Conservation (phyloP, 768 basidiomycete genomes). For the Auricularia sp. region DNA sequence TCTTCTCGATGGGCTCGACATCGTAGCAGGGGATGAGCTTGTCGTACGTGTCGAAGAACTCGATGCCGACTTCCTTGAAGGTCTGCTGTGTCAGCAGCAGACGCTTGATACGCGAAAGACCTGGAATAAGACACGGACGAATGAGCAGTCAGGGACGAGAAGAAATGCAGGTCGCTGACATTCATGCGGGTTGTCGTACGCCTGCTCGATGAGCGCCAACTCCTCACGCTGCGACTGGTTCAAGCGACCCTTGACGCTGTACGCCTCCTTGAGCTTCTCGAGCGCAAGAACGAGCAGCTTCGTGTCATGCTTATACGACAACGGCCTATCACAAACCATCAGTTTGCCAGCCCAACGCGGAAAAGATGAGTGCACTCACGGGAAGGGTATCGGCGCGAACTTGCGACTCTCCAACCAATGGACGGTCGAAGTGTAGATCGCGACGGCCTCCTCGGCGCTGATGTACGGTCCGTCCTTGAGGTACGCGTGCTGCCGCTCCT, state of each 20-base stretch:
- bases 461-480: slow-evolving; percentile 99
- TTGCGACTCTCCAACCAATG: slow-evolving; percentile 98
- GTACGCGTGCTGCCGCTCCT: slow-evolving; percentile 96
- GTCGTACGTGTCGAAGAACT: slow-evolving; percentile 96
- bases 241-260: slow-evolving; percentile 92
- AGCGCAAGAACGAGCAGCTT: slow-evolving; percentile 93
- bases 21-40: slow-evolving; percentile 98
- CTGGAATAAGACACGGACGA: slow-evolving; percentile 21
- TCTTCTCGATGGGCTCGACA: slow-evolving; percentile 99
- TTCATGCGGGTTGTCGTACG: slow-evolving; percentile 99
- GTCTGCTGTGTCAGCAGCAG: slow-evolving; percentile 92
- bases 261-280: slow-evolving; percentile 98
- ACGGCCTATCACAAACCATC: slow-evolving; percentile 40
- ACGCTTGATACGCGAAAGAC: slow-evolving; percentile 94
- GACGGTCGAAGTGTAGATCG: slow-evolving; percentile 96
- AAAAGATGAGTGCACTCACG: slow-evolving; percentile 36
- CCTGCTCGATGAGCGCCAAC: slow-evolving; percentile 94
- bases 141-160: slow-evolving; percentile 2
- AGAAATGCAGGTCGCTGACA: slow-evolving; percentile 36
- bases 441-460: slow-evolving; percentile 96
- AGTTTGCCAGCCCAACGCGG: not conserved
- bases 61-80: slow-evolving; percentile 97
- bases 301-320: slow-evolving; percentile 99
- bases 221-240: slow-evolving; percentile 99
- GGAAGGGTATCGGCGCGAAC: slow-evolving; percentile 98